Conservation (phyloP, 805 yeast genomes). For the Lipomyces yamadae region DNA sequence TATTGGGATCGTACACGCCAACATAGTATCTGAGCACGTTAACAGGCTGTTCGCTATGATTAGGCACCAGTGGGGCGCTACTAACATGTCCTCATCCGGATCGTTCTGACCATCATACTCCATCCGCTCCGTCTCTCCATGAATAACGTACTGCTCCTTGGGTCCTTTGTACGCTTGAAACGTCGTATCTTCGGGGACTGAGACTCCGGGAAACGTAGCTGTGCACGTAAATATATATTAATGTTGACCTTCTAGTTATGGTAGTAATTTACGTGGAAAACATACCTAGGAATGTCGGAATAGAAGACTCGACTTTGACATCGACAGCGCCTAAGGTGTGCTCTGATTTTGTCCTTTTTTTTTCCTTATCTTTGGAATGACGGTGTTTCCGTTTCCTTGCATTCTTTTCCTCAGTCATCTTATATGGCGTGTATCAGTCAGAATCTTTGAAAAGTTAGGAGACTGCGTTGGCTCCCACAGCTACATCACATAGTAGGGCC, state of each 20-base stretch:
- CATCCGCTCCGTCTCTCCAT: conserved; percentile 76
- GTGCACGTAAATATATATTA: not conserved
- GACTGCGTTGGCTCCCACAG: too few species aligned
- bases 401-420: conserved; percentile 15
- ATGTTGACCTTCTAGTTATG: not conserved
- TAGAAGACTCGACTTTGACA: conserved; percentile 17
- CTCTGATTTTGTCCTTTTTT: conserved; percentile 12
- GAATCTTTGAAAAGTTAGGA: too few species aligned
- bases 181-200: conserved; percentile 59
- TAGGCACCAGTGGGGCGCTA: not conserved
- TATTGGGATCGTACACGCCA: conserved; percentile 76
- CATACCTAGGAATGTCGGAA: conserved; percentile 30
- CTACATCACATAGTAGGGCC: too few species aligned
- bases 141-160: conserved; percentile 57
- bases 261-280: not conserved
- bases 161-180: conserved; percentile 64
- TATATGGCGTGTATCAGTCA: not conserved
- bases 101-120: conserved; percentile 68
- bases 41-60: not conserved
- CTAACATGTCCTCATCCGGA: conserved; percentile 45
- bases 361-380: conserved; percentile 20
- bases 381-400: conserved; percentile 19
- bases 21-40: conserved; percentile 59
- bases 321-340: conserved; percentile 7
- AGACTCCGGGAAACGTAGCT: conserved; percentile 70